Percentiles rank a stretch among this genome's conserved stretches.
Conservation (phyloP, 306 rosid genomes). For the Lagenaria siceraria region DNA sequence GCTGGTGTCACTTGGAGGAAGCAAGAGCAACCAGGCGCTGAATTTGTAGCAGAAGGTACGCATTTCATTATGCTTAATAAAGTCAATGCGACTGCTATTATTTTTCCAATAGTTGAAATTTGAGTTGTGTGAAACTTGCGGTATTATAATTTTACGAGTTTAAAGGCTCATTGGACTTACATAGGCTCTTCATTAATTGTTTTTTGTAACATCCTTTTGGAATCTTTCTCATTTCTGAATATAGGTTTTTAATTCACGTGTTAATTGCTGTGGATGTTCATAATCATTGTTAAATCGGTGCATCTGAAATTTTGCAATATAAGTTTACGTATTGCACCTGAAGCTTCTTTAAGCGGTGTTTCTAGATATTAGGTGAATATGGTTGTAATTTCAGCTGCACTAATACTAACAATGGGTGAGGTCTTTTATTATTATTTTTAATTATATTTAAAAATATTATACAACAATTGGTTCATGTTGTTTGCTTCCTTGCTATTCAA, state of each 20-base stretch:
- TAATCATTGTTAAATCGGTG: too few relatives aligned
- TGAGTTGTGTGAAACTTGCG: neutral
- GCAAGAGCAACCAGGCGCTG: constrained; percentile 27
- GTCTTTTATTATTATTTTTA: too few relatives aligned
- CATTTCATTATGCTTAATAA: neutral
- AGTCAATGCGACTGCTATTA: neutral
- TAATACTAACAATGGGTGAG: too few relatives aligned
- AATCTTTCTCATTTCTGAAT: neutral
- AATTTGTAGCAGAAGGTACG: constrained; percentile 51
- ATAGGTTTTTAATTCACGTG: neutral
- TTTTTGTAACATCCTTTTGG: neutral
- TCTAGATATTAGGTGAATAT: too few relatives aligned
- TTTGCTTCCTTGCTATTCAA: too few relatives aligned
- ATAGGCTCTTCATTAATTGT: neutral
- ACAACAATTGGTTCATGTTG: too few relatives aligned
- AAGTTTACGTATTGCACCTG: too few relatives aligned
- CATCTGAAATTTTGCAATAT: neutral
- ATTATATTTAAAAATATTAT: too few relatives aligned
- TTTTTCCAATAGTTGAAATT: neutral
- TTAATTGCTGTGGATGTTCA: neutral
- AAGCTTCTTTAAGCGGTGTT: too few relatives aligned
- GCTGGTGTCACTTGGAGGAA: constrained; percentile 32
- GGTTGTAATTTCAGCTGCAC: too few relatives aligned
- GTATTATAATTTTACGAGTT: neutral
- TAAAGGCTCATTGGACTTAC: neutral